These are phyloP conservation scores for Thielaviopsis euricoi DNA, from an alignment of 2,329 filamentous ascomycete genomes.

Conservation along the genomic window DNA sequence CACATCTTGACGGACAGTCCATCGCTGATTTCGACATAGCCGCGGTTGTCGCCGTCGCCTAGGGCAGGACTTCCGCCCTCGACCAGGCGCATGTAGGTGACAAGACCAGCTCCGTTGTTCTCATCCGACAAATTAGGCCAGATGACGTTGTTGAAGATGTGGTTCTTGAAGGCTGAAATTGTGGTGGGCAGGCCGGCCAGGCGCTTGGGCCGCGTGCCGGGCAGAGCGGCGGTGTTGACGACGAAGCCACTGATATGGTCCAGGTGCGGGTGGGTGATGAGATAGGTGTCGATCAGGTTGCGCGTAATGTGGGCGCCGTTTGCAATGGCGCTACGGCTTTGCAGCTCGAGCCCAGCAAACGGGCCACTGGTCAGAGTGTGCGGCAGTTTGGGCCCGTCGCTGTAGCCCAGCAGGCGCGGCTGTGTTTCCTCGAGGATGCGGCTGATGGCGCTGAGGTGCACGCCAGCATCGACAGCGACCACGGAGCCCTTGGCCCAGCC, in stretches of 20 bases:
- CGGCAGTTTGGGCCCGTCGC: slow-evolving; percentile 21
- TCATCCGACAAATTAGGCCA: slow-evolving; percentile 97
- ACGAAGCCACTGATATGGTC: slow-evolving; percentile 87
- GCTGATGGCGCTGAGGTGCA: slow-evolving; percentile 74
- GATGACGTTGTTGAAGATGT: slow-evolving; percentile 95
- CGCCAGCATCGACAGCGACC: slow-evolving; percentile 85
- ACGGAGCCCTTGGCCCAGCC: slow-evolving; percentile 72
- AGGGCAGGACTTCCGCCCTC: slow-evolving; percentile 78
- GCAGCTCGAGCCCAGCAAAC: slow-evolving; percentile 63
- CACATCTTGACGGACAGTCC: slow-evolving; percentile 79
- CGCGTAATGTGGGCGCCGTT: slow-evolving; percentile 72
- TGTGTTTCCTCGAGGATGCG: slow-evolving; percentile 50
- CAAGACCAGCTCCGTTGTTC: slow-evolving; percentile 79
- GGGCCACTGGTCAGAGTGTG: slow-evolving; percentile 50
- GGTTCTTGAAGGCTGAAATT: slow-evolving; percentile 79
- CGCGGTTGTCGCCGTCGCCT: slow-evolving; percentile 61
- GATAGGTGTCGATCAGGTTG: slow-evolving; percentile 67
- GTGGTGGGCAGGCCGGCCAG: slow-evolving; percentile 75
- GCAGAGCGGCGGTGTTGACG: slow-evolving; percentile 79
- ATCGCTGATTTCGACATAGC: slow-evolving; percentile 78
- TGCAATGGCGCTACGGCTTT: slow-evolving; percentile 46
- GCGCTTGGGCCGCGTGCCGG: slow-evolving; percentile 66
- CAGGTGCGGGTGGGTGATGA: slow-evolving; percentile 94
- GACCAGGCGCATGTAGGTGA: slow-evolving; percentile 76
- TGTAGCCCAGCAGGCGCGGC: slow-evolving; percentile 21